Base-by-base conservation (phyloP, 2,329 filamentous ascomycete species). In the Ceratocystis ficicola region DNA sequence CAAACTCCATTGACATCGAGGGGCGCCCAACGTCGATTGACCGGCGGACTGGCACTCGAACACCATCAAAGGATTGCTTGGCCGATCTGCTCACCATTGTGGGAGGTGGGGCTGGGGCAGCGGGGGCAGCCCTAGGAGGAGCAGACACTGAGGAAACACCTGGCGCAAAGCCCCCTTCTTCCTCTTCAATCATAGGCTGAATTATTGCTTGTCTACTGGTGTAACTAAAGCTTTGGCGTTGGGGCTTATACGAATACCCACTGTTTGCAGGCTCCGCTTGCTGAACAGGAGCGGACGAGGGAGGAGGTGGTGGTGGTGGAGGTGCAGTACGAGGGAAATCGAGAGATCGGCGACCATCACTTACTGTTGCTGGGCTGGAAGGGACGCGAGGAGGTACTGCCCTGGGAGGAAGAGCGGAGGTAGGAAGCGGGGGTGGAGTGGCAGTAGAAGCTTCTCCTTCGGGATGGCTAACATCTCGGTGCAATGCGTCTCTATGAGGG, bases 401-500 rank as follows among this genome's bases (percentile, higher is more conserved):
- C 6, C 79, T 76, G 6, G 80, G 77, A 55, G 73, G 77, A 57
- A 73, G 75, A 57, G 80, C 80, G 3, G 74, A 70, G 0, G 73
- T 71, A 2, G 52, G 64, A n/a, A 66, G 20, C 12, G 66, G 66
- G 10, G 83, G 83, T 5, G 84, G 86, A 67, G 81, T 79, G n/a
- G 85, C 77, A 2, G 82, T 55, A 20, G 63, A 44, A 50, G 32
- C 83, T 48, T 81, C 84, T 66, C 88, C 86, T 68, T 95, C 90
- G 3, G 52, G 22, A 25, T 46, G 36, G 4, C 36, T 65, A 15
- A 48, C 44, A 15, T 64, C 63, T 50, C 66, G 65, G 88, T 93
- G 95, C 68, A 97, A 76, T 0, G 93, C 92, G 76, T 96, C 93
- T 75, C 95, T 96, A 75, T 96, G 90, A 66, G 89, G 90, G n/a